Percentiles rank a stretch among this genome's conserved stretches.
phyloP scores from a whole-genome alignment of 2,329 filamentous ascomycete genomes.

The Pestalotiopsis sp. region DNA sequence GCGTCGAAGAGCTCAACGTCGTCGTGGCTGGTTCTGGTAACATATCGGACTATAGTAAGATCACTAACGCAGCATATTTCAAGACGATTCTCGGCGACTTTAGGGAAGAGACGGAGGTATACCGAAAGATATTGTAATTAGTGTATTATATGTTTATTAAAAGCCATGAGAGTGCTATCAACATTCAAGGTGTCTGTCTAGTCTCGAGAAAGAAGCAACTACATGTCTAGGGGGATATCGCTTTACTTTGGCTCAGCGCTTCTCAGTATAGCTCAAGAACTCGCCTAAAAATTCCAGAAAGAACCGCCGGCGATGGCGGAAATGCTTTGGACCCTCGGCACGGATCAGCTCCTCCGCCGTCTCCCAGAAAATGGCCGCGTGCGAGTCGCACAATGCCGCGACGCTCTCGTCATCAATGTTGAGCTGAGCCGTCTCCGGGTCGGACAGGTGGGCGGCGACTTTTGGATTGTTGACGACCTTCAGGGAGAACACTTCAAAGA shows the following conservation, averaged over 20 bases:
- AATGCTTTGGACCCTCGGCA: neutral
- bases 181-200: neutral
- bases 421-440: neutral
- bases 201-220: no score
- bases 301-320: neutral
- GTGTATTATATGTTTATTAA: neutral
- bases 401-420: neutral
- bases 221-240: neutral
- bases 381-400: neutral
- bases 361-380: neutral
- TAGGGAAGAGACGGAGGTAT: neutral
- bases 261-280: neutral
- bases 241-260: neutral
- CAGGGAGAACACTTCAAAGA: slow-evolving; percentile 1
- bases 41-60: neutral
- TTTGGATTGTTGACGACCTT: neutral
- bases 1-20: neutral
- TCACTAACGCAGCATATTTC: neutral
- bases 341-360: neutral
- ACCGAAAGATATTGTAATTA: neutral
- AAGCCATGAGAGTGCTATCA: neutral
- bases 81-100: neutral
- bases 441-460: neutral
- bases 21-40: neutral
- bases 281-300: neutral